Evolutionary conservation across 2,329 filamentous ascomycete species (phyloP), one percentile per base, ranked within the genome.

Genomic region (Penicillium sclerotigenum): DNA sequence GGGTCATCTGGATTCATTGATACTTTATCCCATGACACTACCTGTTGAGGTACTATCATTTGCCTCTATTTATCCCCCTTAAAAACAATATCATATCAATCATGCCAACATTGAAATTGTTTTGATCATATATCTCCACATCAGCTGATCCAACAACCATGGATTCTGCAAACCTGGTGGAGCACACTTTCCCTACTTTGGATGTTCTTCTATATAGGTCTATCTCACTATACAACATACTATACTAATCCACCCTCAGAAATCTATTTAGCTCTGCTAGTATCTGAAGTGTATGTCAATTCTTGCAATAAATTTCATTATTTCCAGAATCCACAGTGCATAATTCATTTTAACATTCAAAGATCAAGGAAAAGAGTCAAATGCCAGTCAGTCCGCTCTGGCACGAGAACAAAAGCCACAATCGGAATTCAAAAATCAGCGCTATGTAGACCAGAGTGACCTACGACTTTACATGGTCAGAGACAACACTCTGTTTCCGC

Each of bases 71-170:
- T 13, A 18, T 28, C 40, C 3, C n/a, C 10, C 26, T 1, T 9
- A 9, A 31, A 26, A 31, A n/a, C 16, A 42, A 11, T 20, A 31
- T 31, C 24, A 42, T 42, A n/a, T 10, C 4, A 28, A 43, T 18
- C 2, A 43, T 18, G 13, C 4, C 3, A 43, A 18, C 10, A 10
- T 28, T 43, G 6, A 43, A 18, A 24, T 31, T 29, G 43, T 55
- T 47, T 33, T 37, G 31, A 14, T 43, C 20, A 51, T 31, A 51
- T 31, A 48, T 28, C 54, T 47, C 60, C 59, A 59, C 60, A 62
- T 62, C 55, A 62, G 50, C 56, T 62, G 59, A 59, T 49, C 14
- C n/a, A 20, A 43, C 52, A 58, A 62, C 61, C 61, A 62, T 64
- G 60, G 61, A 55, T 64, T 31, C 42, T 46, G 49, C 53, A 48